phyloP scores from a whole-genome alignment of 2,329 filamentous ascomycete species.

The Eutypa lata region DNA sequence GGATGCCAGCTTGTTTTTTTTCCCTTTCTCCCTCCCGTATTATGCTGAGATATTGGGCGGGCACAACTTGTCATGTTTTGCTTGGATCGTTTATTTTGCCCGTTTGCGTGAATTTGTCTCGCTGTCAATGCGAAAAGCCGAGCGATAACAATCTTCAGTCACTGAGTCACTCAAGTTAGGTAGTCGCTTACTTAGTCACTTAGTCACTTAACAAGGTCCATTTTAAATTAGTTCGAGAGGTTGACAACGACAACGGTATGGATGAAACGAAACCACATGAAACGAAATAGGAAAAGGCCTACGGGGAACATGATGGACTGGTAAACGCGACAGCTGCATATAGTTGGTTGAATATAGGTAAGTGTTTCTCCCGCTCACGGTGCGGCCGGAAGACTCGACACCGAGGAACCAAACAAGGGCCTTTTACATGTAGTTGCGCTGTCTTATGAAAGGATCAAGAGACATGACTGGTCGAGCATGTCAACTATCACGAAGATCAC shows the following conservation, averaged over 20 bases:
- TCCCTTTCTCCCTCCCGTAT: not conserved
- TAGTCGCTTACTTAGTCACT: not conserved
- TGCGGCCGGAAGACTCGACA: not conserved
- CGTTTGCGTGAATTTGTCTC: constrained; percentile 15
- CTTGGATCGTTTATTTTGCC: constrained; percentile 14
- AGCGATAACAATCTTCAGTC: constrained; percentile 1
- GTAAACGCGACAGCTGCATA: not conserved
- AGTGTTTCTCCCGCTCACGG: not conserved
- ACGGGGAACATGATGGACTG: not conserved
- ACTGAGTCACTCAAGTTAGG: not conserved
- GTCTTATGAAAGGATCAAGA: not conserved
- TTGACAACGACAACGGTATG: not conserved
- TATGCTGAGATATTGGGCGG: not conserved
- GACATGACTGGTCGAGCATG: not conserved
- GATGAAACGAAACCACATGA: not conserved
- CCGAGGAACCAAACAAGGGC: not conserved
- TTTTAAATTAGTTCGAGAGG: too few relatives aligned
- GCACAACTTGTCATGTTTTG: constrained; percentile 13
- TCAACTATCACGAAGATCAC: not conserved
- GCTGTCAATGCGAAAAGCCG: constrained; percentile 18
- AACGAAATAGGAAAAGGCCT: not conserved
- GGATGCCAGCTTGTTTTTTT: not conserved
- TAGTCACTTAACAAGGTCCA: not conserved
- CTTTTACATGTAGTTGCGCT: not conserved
- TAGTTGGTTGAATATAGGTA: not conserved